Evolutionary conservation across 192 early-diverging fungal genomes (phyloP).

Genomic region (Coemansia sp.): DNA sequence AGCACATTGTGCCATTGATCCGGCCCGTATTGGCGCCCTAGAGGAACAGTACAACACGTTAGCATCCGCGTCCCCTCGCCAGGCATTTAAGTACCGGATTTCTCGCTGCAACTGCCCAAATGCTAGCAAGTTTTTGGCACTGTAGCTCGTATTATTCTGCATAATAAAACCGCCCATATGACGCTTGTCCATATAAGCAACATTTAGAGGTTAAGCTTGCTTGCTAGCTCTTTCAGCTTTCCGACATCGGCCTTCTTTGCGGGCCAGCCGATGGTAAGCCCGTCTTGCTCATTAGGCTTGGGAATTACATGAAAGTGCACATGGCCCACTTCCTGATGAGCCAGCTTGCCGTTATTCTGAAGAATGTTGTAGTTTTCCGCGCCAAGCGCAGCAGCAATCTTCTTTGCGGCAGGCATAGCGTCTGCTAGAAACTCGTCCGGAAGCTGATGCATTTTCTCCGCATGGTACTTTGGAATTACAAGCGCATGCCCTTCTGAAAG

Average conservation of each 20-base stretch:
- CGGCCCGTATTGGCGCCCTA: slow-evolving; percentile 2
- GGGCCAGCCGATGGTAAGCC: slow-evolving; percentile 71
- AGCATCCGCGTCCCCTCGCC: slow-evolving; percentile 17
- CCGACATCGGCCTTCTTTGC: slow-evolving; percentile 55
- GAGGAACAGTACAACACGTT: slow-evolving; percentile 20
- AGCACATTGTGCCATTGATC: slow-evolving; percentile 28
- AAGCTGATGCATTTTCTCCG: slow-evolving; percentile 86
- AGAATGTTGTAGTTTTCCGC: slow-evolving; percentile 86
- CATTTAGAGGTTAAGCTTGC: slow-evolving; percentile 29
- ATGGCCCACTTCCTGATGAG: slow-evolving; percentile 80
- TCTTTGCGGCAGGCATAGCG: slow-evolving; percentile 83
- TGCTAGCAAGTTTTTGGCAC: slow-evolving; percentile 18
- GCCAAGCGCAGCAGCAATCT: slow-evolving; percentile 74
- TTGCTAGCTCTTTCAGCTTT: slow-evolving; percentile 50
- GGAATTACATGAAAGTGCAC: slow-evolving; percentile 96
- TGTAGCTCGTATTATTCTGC: background rate
- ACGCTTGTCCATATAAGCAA: background rate
- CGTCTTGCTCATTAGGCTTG: slow-evolving; percentile 58
- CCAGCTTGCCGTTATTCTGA: slow-evolving; percentile 79
- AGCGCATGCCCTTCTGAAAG: slow-evolving; percentile 72
- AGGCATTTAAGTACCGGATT: slow-evolving; percentile 43
- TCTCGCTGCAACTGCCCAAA: slow-evolving; percentile 25
- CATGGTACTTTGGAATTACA: slow-evolving; percentile 58
- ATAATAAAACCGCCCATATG: background rate
- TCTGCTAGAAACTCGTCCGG: slow-evolving; percentile 82